phyloP scores from a whole-genome alignment of 2,329 filamentous ascomycete genomes.

The Epichloe glyceriae region DNA sequence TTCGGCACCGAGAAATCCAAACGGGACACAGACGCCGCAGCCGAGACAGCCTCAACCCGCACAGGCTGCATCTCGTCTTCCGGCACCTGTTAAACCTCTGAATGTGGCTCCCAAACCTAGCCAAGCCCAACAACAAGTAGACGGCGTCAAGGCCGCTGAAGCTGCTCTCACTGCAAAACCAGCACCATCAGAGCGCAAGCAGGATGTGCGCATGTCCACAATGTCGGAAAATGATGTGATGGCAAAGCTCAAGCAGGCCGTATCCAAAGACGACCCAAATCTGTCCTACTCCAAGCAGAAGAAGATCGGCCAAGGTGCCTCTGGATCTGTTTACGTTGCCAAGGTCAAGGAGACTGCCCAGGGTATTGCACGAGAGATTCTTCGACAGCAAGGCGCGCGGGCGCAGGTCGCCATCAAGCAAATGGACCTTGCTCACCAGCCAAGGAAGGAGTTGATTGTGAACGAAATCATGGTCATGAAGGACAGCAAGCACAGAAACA shows the following conservation, averaged over 20 bases:
- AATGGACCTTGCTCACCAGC: conserved; percentile 97
- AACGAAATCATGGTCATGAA: conserved; percentile 99
- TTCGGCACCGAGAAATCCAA: conserved; percentile 42
- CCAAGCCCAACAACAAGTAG: conserved; percentile 32
- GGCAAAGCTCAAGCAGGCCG: conserved; percentile 85
- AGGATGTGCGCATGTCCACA: conserved; percentile 95
- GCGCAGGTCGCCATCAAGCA: conserved; percentile 98
- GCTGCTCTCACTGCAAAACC: conserved; percentile 79
- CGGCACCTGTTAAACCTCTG: conserved; percentile 61
- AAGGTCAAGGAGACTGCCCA: conserved; percentile 80
- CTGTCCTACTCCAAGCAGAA: conserved; percentile 98
- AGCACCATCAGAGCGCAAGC: conserved; percentile 56
- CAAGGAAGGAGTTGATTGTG: conserved; percentile 93
- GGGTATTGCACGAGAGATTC: conserved; percentile 71
- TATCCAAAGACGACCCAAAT: conserved; percentile 89
- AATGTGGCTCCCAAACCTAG: conserved; percentile 60
- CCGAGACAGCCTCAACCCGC: conserved; percentile 33
- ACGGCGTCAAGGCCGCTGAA: conserved; percentile 80
- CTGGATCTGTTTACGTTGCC: conserved; percentile 93
- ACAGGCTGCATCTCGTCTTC: conserved; percentile 34
- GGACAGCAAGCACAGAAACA: conserved; percentile 94
- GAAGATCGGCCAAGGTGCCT: conserved; percentile 98
- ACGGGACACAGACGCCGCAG: conserved; percentile 39
- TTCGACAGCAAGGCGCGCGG: conserved; percentile 65
- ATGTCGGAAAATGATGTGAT: conserved; percentile 98